phyloP scores from a whole-genome alignment of 768 basidiomycete genomes.

The Trametes punicea region DNA sequence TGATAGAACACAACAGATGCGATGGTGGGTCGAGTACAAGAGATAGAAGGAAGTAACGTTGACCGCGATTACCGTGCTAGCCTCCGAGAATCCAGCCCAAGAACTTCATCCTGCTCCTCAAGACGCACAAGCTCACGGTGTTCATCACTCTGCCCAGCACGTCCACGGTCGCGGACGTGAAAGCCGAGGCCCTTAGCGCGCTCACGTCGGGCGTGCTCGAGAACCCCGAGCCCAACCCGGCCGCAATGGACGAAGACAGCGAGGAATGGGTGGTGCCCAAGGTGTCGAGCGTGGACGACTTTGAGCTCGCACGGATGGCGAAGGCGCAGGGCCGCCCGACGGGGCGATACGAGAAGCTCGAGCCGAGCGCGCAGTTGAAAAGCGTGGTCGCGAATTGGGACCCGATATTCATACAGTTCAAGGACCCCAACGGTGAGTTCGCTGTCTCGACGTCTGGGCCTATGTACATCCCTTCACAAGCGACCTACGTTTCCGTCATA shows the following conservation, averaged over 20 bases:
- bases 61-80: slow-evolving; percentile 22
- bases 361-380: slow-evolving; percentile 44
- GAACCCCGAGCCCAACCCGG: slow-evolving; percentile 17
- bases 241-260: slow-evolving; percentile 21
- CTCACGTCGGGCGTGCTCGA: slow-evolving; percentile 47
- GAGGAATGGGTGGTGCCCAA: slow-evolving; percentile 36
- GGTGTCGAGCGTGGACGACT: slow-evolving; percentile 42
- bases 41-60: no score
- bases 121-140: slow-evolving; percentile 69
- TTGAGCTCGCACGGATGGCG: slow-evolving; percentile 58
- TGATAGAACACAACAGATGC: not conserved
- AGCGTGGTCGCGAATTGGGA: slow-evolving; percentile 63
- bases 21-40: not conserved
- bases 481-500: not conserved
- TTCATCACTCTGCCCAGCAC: slow-evolving; percentile 54
- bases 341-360: slow-evolving; percentile 52
- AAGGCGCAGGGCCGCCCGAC: slow-evolving; percentile 50
- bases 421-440: slow-evolving; percentile 56
- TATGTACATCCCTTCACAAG: slow-evolving; percentile 5
- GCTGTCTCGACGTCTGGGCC: not conserved
- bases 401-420: slow-evolving; percentile 63
- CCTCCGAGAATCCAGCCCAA: slow-evolving; percentile 56
- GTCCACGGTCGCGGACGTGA: slow-evolving; percentile 54
- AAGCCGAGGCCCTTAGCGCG: slow-evolving; percentile 61
- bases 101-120: slow-evolving; percentile 64